Evolutionary conservation across 129 eudicot genomes (phyloP), one percentile per base, ranked within the genome.

Genomic region (Solidago caesia): DNA sequence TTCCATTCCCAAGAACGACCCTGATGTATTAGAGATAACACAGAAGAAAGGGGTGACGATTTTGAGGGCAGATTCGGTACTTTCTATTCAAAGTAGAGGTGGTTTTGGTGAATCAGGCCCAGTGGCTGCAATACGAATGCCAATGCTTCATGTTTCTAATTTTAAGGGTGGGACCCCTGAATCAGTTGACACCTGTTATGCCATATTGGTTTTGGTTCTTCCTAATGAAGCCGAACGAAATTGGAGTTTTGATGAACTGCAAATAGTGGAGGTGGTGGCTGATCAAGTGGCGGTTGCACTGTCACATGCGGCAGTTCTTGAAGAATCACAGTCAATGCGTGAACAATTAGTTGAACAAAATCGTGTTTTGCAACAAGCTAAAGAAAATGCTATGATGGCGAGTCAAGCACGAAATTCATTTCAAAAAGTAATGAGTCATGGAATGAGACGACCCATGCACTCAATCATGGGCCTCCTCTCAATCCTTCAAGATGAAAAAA

Each of bases 251-350:
- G 87, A 84, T 33, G 97, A 92, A 74, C 76, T 92, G 84, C 87
- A 87, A 68, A 92, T 92, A 53, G 88, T 92, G 46, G 88, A 92
- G 76, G 97, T 87, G 14, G 97, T 92, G 69, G 97, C 97, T 2
- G 97, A 92, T 75, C 97, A 92, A 64, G 97, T 92, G 68, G 93
- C 96, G 41, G 97, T 92, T 9, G 97, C 96, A 53, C 84, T 92
- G 0, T 92, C 96, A 8, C 96, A 92, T 77, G 97, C 97, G 21
- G 80, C 89, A 2, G 94, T 92, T 75, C 97, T 92, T 29, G 96
- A 89, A 78, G 97, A 92, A 76, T 92, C 97, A 2, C 94, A 88
- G 45, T 49, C 75, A 29, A 92, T 92, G 96, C 87, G 96, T 15
- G 96, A 92, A 66, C 84, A 89, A 73, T 77, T 92, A 7, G 87